These are phyloP conservation scores for Colletotrichum agaves DNA, from an alignment of 2,329 filamentous ascomycete genomes.

Conservation along the genomic window DNA sequence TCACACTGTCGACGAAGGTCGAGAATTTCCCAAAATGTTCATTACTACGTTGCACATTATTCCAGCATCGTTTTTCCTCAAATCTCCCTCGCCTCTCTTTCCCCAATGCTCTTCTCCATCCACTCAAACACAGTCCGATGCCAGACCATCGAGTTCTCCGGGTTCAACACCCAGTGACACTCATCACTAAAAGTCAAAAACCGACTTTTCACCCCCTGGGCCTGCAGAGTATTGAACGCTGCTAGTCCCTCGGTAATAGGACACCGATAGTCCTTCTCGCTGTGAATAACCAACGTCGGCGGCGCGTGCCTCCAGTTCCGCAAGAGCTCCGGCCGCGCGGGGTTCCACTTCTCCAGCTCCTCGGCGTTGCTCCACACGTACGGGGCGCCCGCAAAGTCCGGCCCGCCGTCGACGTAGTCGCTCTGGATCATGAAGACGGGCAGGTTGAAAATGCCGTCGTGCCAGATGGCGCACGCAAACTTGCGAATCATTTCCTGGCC, in stretches of 20 bases:
- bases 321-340: constrained; percentile 56
- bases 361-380: constrained; percentile 57
- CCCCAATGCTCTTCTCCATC: constrained; percentile 64
- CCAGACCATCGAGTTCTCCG: constrained; percentile 77
- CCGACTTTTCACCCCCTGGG: constrained; percentile 72
- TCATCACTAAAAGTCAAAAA: constrained; percentile 80
- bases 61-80: neutral
- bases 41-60: neutral
- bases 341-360: constrained; percentile 63
- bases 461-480: constrained; percentile 53
- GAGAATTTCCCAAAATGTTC: too few relatives aligned
- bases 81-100: neutral
- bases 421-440: constrained; percentile 43
- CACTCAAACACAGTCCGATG: constrained; percentile 74
- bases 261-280: constrained; percentile 72
- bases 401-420: constrained; percentile 43
- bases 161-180: constrained; percentile 76
- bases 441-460: constrained; percentile 57
- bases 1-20: too few relatives aligned
- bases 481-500: constrained; percentile 62
- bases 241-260: constrained; percentile 66
- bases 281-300: constrained; percentile 79
- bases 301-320: constrained; percentile 69
- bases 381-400: constrained; percentile 54
- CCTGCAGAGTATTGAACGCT: constrained; percentile 78